These are phyloP conservation scores for Tulasnella calospora DNA, from an alignment of 768 basidiomycete species.

Conservation along the genomic window DNA sequence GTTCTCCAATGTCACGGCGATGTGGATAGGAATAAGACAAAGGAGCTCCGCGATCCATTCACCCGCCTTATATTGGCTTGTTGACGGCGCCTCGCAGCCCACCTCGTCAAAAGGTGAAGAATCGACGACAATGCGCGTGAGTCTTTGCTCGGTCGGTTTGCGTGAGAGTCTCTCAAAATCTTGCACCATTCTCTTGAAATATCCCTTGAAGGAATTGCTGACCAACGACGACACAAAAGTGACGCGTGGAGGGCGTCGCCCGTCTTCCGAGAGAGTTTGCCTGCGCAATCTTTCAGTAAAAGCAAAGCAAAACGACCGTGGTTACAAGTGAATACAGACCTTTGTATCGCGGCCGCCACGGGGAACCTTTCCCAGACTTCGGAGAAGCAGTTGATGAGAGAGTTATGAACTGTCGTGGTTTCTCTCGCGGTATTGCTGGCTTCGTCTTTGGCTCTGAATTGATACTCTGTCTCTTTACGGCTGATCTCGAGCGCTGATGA, in stretches of 20 bases:
- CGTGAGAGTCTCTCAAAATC: slow-evolving; percentile 48
- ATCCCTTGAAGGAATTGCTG: slow-evolving; percentile 28
- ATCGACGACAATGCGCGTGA: not conserved
- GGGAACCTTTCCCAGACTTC: slow-evolving; percentile 28
- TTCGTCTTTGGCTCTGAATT: slow-evolving; percentile 46
- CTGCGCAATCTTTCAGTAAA: not conserved
- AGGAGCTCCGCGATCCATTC: slow-evolving; percentile 61
- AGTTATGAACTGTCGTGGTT: slow-evolving; percentile 11
- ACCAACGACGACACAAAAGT: slow-evolving; percentile 11
- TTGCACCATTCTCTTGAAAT: slow-evolving; percentile 47
- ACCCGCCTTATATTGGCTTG: slow-evolving; percentile 42
- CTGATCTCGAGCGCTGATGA: slow-evolving; percentile 52
- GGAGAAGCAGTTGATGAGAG: slow-evolving; percentile 20
- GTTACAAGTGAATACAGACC: not conserved
- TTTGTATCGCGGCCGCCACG: slow-evolving; percentile 21
- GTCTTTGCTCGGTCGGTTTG: slow-evolving; percentile 46
- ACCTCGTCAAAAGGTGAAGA: slow-evolving; percentile 30
- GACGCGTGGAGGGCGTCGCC: not conserved
- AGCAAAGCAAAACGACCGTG: not conserved
- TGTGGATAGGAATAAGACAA: slow-evolving; percentile 61
- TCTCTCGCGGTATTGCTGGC: not conserved
- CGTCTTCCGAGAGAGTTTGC: slow-evolving; percentile 12
- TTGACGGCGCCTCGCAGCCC: slow-evolving; percentile 21
- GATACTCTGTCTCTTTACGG: slow-evolving; percentile 52
- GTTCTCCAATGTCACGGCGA: slow-evolving; percentile 57